phyloP scores from a whole-genome alignment of 768 basidiomycete species.

The Lentinula raphanica region DNA sequence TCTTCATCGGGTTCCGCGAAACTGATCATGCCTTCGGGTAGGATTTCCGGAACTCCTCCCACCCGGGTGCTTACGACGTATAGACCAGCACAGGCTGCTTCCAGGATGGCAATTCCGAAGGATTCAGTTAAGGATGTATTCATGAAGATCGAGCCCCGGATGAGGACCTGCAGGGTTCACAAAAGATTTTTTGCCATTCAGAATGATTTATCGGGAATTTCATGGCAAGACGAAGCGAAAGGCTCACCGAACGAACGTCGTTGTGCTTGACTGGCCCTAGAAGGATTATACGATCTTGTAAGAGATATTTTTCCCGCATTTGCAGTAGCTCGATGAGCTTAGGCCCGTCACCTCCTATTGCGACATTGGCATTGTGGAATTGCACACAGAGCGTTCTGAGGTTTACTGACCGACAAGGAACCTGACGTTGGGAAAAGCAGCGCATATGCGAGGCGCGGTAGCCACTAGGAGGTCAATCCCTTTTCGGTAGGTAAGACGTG shows the following conservation, averaged over 20 bases:
- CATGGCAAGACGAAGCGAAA: not conserved
- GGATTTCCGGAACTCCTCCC: constrained; percentile 92
- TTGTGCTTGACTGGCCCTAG: constrained; percentile 76
- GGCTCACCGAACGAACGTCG: constrained; percentile 77
- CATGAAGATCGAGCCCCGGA: constrained; percentile 84
- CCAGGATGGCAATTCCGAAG: constrained; percentile 95
- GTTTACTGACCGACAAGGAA: constrained; percentile 74
- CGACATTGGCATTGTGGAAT: not conserved
- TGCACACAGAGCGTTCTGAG: not conserved
- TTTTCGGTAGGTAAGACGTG: constrained; percentile 90
- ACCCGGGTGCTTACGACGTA: constrained; percentile 93
- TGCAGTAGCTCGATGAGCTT: constrained; percentile 93
- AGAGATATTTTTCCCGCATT: constrained; percentile 85
- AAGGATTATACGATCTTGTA: constrained; percentile 90
- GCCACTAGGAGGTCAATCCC: constrained; percentile 94
- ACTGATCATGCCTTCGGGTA: constrained; percentile 92
- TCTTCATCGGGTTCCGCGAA: constrained; percentile 93
- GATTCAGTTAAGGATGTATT: constrained; percentile 95
- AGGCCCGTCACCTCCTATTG: constrained; percentile 85
- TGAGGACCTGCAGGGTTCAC: constrained; percentile 60
- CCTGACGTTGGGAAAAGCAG: constrained; percentile 76
- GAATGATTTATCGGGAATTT: not conserved
- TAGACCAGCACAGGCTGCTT: constrained; percentile 91
- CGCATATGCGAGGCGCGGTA: constrained; percentile 85
- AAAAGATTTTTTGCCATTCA: too few relatives aligned